Evolutionary conservation across 768 basidiomycete genomes (phyloP).

Genomic region (Phallus indusiatus): DNA sequence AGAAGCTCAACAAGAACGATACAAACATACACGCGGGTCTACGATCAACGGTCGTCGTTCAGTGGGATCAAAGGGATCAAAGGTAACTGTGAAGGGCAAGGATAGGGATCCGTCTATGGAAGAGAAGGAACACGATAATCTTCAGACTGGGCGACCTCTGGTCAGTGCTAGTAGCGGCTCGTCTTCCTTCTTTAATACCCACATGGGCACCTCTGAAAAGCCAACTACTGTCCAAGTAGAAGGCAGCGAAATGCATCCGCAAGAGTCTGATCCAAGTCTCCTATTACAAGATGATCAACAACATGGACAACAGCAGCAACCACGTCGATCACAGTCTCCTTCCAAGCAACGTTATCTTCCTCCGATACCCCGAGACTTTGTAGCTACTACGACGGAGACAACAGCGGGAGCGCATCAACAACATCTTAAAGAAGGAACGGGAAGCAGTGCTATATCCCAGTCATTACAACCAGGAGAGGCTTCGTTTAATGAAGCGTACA

Average conservation of each 20-base stretch:
- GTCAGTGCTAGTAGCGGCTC: conserved; percentile 62
- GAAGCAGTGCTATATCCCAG: background rate
- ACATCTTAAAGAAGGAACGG: conserved; percentile 14
- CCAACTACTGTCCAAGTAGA: conserved; percentile 16
- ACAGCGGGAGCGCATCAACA: conserved; percentile 17
- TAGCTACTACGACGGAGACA: conserved; percentile 22
- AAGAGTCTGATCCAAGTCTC: conserved; percentile 20
- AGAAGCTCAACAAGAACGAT: conserved; percentile 19
- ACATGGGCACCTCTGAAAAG: conserved; percentile 28
- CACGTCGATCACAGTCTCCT: conserved; percentile 38
- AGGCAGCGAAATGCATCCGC: no score
- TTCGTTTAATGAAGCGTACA: conserved; percentile 52
- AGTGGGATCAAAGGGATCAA: conserved; percentile 66
- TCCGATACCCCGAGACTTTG: conserved; percentile 71
- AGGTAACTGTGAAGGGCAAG: conserved; percentile 48
- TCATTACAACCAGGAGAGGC: conserved; percentile 57
- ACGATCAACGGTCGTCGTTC: conserved; percentile 35
- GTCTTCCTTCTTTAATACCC: conserved; percentile 80
- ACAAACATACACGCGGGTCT: conserved; percentile 25
- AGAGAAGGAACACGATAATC: conserved; percentile 45
- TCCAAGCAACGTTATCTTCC: conserved; percentile 60
- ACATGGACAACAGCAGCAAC: conserved; percentile 21
- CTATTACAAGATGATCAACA: background rate
- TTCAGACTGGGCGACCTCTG: conserved; percentile 27
- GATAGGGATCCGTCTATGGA: conserved; percentile 27